Evolutionary conservation across 306 rosid species (phyloP).

Genomic region (Trifolium subterraneum): DNA sequence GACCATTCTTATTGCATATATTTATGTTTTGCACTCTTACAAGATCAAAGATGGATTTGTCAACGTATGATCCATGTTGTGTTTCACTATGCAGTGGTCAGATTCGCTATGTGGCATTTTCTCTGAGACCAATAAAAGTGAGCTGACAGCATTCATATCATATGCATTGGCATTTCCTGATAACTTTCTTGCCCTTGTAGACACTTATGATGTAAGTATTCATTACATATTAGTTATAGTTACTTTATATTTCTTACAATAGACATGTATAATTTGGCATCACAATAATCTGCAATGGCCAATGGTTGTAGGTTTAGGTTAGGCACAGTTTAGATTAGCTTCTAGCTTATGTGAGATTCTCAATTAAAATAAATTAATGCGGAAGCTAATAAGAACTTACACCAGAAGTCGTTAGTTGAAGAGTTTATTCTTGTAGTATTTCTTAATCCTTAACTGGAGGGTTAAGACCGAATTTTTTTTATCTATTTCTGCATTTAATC

Average conservation of each 20-base stretch:
- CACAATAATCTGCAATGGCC: conserved; percentile 26
- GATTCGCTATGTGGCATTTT: conserved; percentile 52
- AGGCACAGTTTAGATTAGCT: not conserved
- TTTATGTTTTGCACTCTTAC: too few relatives aligned
- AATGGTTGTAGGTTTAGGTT: conserved; percentile 24
- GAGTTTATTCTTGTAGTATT: not conserved
- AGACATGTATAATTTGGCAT: not conserved
- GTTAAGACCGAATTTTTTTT: not conserved
- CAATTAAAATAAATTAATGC: not conserved
- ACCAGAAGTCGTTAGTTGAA: not conserved
- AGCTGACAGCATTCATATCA: conserved; percentile 92
- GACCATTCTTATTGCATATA: conserved; percentile 28
- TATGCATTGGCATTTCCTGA: conserved; percentile 96
- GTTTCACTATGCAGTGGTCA: conserved; percentile 66
- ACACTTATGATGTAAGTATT: conserved; percentile 91
- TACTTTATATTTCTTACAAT: conserved; percentile 24
- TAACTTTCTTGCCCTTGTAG: conserved; percentile 92
- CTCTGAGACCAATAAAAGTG: conserved; percentile 97
- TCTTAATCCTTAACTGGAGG: not conserved
- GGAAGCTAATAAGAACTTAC: not conserved
- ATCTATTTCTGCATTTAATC: conserved; percentile 1
- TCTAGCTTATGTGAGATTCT: conserved; percentile 7
- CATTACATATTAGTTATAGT: not conserved
- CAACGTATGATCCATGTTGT: conserved; percentile 8
- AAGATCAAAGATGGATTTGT: too few relatives aligned